Evolutionary conservation across 495 filamentous ascomycete genomes (phyloP), one percentile per base, ranked within the genome.

Genomic region (Neurospora terricola): DNA sequence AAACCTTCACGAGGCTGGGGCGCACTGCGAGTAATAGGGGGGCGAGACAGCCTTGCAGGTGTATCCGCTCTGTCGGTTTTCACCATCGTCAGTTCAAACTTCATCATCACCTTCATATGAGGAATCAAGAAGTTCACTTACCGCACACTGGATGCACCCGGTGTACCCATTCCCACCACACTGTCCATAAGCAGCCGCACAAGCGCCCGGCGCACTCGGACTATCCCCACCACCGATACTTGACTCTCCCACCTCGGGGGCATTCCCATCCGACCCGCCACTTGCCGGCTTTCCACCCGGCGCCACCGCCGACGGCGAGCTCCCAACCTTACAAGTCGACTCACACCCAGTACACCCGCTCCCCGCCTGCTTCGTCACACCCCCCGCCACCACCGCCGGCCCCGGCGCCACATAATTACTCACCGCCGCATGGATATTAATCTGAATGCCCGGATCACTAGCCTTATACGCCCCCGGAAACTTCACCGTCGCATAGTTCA

Each of bases 381-480:
- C 84, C 18, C 83, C 82, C 12, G 77, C 71, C 48, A 80, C 81
- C 14, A 85, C 82, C 5, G 81, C 73, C 18, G 82, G 82, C 10
- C 83, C 84, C 23, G 84, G 82, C 0, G 81, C 80, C 38, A 79
- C 72, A 69, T 86, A 86, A 11, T 75, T 77, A 54, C 66, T 69
- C 30, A 85, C 38, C 27, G 80, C 75, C 2, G 78, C 75, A 70
- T 86, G 81, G 73, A 88, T 81, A 72, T 88, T 85, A 45, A 88
- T 82, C n/a, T 83, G 73, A 38, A 88, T 84, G 18, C 87, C 86
- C 1, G 84, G 83, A 69, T 87, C 86, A 62, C 74, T 80, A 27
- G 80, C 76, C 14, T 78, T 77, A 73, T 88, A 88, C 4, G 82
- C 84, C 30, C 84, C 85, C 37, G 85, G 85, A 48, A 87, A 78